A percentile compares a stretch with the other conserved stretches of the same genome.
These are phyloP conservation scores for Fibroporia radiculosa DNA, from an alignment of 768 basidiomycete species.

Conservation along the genomic window DNA sequence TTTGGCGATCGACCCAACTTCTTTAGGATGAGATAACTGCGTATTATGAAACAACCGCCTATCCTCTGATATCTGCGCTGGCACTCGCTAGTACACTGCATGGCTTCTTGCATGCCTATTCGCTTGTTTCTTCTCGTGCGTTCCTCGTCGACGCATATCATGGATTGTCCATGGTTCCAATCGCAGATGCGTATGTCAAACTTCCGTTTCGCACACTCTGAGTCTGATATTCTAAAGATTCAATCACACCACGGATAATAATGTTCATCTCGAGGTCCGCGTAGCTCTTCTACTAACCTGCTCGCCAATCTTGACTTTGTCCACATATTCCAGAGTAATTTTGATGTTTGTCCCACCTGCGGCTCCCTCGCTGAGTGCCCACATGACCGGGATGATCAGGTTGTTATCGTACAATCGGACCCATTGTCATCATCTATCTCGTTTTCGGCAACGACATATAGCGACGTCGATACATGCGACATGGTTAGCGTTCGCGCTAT, in stretches of 20 bases:
- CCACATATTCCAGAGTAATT: conserved; percentile 24
- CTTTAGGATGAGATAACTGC: conserved; percentile 18
- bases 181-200: conserved; percentile 35
- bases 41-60: conserved; percentile 16
- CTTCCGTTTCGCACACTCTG: conserved; percentile 11
- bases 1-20: neutral
- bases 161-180: conserved; percentile 38
- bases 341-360: conserved; percentile 32
- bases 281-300: neutral
- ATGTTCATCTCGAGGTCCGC: conserved; percentile 32
- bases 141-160: conserved; percentile 43
- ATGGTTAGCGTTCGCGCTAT: conserved; percentile 30
- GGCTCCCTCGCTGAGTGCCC: conserved; percentile 30
- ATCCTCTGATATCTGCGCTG: conserved; percentile 9
- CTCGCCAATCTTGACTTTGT: neutral
- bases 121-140: conserved; percentile 40
- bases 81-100: conserved; percentile 6
- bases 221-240: conserved; percentile 20
- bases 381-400: conserved; percentile 26
- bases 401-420: neutral
- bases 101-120: conserved; percentile 33
- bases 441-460: neutral
- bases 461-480: conserved; percentile 26
- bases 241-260: conserved; percentile 30
- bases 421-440: neutral